A percentile compares a stretch with the other conserved stretches of the same genome.
Conservation (phyloP, 176 grass and related monocot genomes). For the Neostapfia colusana region DNA sequence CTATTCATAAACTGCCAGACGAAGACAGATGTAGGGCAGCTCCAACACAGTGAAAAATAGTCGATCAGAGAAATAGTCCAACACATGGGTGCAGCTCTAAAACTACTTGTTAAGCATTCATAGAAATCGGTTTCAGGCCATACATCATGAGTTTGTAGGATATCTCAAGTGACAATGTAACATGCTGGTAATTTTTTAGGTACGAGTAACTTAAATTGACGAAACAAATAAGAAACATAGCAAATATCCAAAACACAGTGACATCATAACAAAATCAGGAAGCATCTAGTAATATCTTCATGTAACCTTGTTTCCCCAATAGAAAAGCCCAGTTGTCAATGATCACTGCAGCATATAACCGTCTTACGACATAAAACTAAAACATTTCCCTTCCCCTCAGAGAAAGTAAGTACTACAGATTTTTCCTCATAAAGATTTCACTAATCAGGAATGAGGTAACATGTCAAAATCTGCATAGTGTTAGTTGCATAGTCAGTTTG, state of each 20-base stretch:
- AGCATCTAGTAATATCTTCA: not conserved
- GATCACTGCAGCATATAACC: not conserved
- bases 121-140: not conserved
- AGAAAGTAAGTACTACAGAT: not conserved
- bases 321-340: not conserved
- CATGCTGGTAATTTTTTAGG: not conserved
- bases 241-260: too few relatives aligned
- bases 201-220: slow-evolving; percentile 8
- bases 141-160: not conserved
- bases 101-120: not conserved
- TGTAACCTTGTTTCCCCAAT: not conserved
- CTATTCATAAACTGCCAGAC: not conserved
- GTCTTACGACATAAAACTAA: not conserved
- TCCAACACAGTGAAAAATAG: not conserved
- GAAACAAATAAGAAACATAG: not conserved
- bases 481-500: slow-evolving; percentile 10
- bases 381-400: not conserved
- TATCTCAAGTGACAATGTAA: not conserved
- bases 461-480: not conserved
- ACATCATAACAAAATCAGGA: not conserved
- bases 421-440: not conserved
- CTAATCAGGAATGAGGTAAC: not conserved
- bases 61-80: not conserved
- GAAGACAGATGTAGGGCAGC: not conserved
- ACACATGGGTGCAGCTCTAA: not conserved